Base-by-base conservation (phyloP, 1,284 basidiomycete genomes). In the Cryptococcus sp. region DNA sequence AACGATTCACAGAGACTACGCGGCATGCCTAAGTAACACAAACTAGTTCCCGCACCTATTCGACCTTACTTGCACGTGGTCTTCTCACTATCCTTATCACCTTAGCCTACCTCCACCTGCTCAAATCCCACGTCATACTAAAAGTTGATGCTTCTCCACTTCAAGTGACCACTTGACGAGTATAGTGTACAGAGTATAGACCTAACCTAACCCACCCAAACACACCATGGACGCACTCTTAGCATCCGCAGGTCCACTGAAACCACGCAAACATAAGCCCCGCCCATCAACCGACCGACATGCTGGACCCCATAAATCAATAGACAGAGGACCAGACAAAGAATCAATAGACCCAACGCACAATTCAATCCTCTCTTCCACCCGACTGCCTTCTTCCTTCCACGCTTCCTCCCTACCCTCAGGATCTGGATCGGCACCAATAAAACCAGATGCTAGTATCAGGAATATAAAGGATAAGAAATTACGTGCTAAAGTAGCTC, bases 171-270 rank as follows among this genome's bases (percentile, higher is more conserved):
- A 39, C 36, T 16, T 5, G 36, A 16, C 36, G 4, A 5, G 36
- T 28, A 28, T 11, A 28, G 16, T 14, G 7, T 16, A 39, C 36
- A 7, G 5, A 16, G 14, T 39, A 19, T 16, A 16, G 16, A n/a
- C 14, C 16, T 4, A n/a, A 39, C 7, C 36, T 7, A 16, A 19
- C 21, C 7, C 10, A 43, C 21, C 10, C 13, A 43, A 21, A 43
- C 41, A n/a, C 60, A 60, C 19, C 22, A 87, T 87, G 85, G 85
- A 89, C 67, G 76, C 82, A 10, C 80, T 90, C 14, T 78, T 89
- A 52, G 82, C 85, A 13, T 82, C 83, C 57, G 85, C 85, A 24
- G 78, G 86, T 50, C 81, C 84, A 2, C 76, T 85, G 28, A 74
- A 80, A 60, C 47, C 50, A 22, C 56, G 55, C n/a, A 60, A 59